Base-by-base conservation (phyloP, 345 rosid species). In the Raphanus raphanistrum region DNA sequence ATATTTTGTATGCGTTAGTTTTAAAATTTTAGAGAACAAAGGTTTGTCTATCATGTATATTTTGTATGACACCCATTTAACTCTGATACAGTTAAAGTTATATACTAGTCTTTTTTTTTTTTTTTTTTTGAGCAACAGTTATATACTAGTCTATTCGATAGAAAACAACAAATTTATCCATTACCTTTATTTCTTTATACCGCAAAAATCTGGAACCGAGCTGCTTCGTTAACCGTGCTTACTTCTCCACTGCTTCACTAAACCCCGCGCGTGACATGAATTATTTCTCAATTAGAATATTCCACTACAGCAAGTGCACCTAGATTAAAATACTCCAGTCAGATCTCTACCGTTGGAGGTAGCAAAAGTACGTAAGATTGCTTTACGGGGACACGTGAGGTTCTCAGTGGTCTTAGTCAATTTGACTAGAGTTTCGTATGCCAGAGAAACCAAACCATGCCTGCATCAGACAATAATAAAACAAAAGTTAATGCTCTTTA, bases 351-450 rank as follows among this genome's bases (percentile, higher is more conserved):
- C 78, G 74, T 79, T 67, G 10, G 59, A 52, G 61, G 29, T 6
- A 15, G 6, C 31, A 13, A 28, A 48, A 26, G 73, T 15, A 13
- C 7, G 63, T 45, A 11, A 31, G 70, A 70, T 71, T 15, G n/a
- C n/a, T 69, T 73, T 79, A 68, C 33, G 74, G 82, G 82, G 78
- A 79, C 82, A 79, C 78, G 82, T 79, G 82, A 73, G 78, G 70
- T 66, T 35, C 36, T 62, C 74, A 52, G 63, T 68, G 36, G 82
- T 79, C 78, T 36, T 38, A 73, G 78, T 79, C 82, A 73, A 21
- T 27, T 79, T 79, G 82, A 79, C 82, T 78, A 73, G 78, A 79
- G 78, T 79, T 73, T 66, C 21, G 66, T 66, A 57, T 29, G 78
- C 3, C 78, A 73, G 78, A 59, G 63, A 59, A 52, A 50, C 77